Percentiles rank a stretch among this genome's conserved stretches.
Conservation (phyloP, 2,329 filamentous ascomycete species). For the Talaromyces pinophilus region DNA sequence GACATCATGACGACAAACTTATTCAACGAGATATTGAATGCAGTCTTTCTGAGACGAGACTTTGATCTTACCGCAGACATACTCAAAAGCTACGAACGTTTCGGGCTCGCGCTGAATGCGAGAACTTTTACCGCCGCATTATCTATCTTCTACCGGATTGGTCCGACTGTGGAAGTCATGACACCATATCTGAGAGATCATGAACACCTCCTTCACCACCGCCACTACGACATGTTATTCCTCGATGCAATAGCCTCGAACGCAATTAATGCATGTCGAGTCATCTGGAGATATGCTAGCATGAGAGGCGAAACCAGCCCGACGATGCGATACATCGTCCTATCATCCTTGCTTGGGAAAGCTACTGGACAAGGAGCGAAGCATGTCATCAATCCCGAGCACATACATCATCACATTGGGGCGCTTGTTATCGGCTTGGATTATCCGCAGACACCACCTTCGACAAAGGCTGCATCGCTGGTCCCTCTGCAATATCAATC, state of each 20-base stretch:
- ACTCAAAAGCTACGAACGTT: constrained; percentile 35
- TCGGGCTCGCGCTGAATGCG: constrained; percentile 32
- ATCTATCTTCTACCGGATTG: constrained; percentile 31
- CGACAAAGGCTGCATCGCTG: constrained; percentile 22
- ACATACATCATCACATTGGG: constrained; percentile 33
- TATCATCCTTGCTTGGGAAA: constrained; percentile 35
- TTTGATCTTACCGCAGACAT: constrained; percentile 33
- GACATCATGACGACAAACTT: constrained; percentile 41
- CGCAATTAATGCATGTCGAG: constrained; percentile 47
- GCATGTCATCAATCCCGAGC: constrained; percentile 21
- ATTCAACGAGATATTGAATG: constrained; percentile 43
- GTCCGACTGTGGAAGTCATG: constrained; percentile 25
- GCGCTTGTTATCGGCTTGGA: constrained; percentile 40
- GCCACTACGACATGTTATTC: constrained; percentile 44
- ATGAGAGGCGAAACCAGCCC: constrained; percentile 37
- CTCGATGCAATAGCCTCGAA: constrained; percentile 41
- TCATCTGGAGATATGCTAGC: constrained; percentile 53
- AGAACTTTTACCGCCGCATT: constrained; percentile 35
- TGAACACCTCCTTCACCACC: constrained; percentile 28
- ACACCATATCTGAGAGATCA: background rate
- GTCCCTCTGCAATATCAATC: constrained; percentile 33
- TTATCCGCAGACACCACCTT: constrained; percentile 23
- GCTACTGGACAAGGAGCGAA: constrained; percentile 17
- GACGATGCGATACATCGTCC: constrained; percentile 38
- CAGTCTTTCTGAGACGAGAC: constrained; percentile 32